A percentile compares a stretch with the other conserved stretches of the same genome.
These are phyloP conservation scores for Exsudoporus frostii DNA, from an alignment of 768 basidiomycete species.

Conservation along the genomic window DNA sequence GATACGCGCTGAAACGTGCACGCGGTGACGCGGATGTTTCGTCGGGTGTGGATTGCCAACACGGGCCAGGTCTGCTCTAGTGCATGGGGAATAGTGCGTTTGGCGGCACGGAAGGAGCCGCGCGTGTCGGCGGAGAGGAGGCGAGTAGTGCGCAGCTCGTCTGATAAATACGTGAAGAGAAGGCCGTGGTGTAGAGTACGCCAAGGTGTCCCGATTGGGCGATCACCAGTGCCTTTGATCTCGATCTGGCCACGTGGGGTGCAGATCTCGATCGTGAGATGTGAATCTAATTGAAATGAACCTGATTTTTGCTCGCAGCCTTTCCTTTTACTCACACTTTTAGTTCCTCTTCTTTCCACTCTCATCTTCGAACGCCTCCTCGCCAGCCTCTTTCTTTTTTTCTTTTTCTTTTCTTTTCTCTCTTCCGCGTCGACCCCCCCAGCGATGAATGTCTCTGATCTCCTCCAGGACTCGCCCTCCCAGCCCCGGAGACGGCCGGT, in stretches of 20 bases:
- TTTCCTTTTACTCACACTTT: slow-evolving; percentile 30
- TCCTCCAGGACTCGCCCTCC: slow-evolving; percentile 68
- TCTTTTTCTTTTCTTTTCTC: background rate
- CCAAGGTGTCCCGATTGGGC: slow-evolving; percentile 1
- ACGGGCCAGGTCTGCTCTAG: too few relatives aligned
- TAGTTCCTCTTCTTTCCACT: slow-evolving; percentile 27
- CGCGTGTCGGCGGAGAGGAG: background rate
- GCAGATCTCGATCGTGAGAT: slow-evolving; percentile 33
- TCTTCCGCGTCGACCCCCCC: background rate
- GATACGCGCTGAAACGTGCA: too few relatives aligned
- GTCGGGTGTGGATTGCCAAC: too few relatives aligned
- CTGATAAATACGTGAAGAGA: background rate
- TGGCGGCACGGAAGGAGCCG: background rate
- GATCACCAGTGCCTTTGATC: slow-evolving; percentile 21
- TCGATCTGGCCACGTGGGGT: slow-evolving; percentile 31
- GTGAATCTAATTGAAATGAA: slow-evolving; percentile 35
- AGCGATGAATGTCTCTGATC: slow-evolving; percentile 66
- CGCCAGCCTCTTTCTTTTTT: background rate
- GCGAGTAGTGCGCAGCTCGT: background rate
- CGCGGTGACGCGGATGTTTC: too few relatives aligned
- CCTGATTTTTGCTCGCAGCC: slow-evolving; percentile 28
- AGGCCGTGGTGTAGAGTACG: too few relatives aligned
- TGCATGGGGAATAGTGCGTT: background rate
- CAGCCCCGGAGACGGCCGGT: slow-evolving; percentile 42
- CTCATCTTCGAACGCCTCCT: slow-evolving; percentile 20